Base-by-base conservation (phyloP, 768 basidiomycete species). In the Goffeauzyma gilvescens region DNA sequence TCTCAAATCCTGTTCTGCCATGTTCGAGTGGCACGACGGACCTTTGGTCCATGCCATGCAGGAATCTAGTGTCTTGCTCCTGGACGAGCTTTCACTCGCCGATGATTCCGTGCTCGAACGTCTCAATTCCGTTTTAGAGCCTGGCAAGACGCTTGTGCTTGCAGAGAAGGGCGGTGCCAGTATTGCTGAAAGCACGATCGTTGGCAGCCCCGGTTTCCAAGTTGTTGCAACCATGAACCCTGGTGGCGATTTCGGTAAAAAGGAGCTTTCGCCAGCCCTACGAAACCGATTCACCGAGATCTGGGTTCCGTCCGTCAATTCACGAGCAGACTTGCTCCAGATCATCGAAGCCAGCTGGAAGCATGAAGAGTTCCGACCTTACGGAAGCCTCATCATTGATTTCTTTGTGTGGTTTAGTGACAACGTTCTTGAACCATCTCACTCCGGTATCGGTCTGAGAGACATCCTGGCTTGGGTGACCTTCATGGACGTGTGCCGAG, bases 211-310 rank as follows among this genome's bases (percentile, higher is more conserved):
- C 3, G 66, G 65, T 1, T 98, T 98, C 71, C 79, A 87, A 59
- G 75, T 98, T 27, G 69, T 95, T 0, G 86, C 93, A 2, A 96
- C 93, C 2, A 98, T 98, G 93, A 98, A 98, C 60, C 93, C 93
- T 0, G 93, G 93, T 15, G 93, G 93, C 12, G 93, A 98, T 57
- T 96, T 89, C 54, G 93, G 93, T 18, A 98, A 98, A 69, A 98
- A 96, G 60, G 93, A 98, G 58, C 68, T 98, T 2, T 96, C 93
- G 1, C 90, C 89, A 24, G 93, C 93, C 0, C 68, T 98, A 28
- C 76, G 93, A 15, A 98, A 96, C 65, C 76, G 93, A 4, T 98
- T 98, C 66, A 98, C 93, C 3, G 93, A 98, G 62, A 90, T 98
- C 24, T 98, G 93, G 90, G 93, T 98, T 0, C 89, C 90, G 3